These are phyloP conservation scores for Diospyros kaki DNA, from an alignment of 148 eudicot genomes.

Conservation along the genomic window DNA sequence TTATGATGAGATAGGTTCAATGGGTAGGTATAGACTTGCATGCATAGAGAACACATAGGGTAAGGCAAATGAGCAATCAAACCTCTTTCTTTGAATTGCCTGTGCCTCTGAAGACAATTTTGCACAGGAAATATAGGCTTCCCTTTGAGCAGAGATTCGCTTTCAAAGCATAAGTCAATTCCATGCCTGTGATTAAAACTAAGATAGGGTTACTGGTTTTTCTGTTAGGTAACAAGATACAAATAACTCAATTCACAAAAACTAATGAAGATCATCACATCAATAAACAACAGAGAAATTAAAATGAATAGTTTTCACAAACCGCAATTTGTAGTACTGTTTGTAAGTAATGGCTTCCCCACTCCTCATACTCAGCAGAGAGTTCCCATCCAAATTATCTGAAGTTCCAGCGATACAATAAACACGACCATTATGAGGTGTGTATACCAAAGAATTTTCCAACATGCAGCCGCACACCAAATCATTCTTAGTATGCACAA, in stretches of 20 bases:
- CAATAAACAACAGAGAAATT: not conserved
- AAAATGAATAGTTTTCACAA: conserved; percentile 6
- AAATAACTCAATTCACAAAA: no score
- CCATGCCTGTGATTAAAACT: conserved; percentile 46
- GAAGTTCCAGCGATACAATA: conserved; percentile 50
- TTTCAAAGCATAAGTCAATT: conserved; percentile 46
- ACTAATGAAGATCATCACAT: not conserved
- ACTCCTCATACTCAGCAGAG: conserved; percentile 25
- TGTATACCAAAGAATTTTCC: conserved; percentile 61
- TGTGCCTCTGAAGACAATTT: conserved; percentile 48
- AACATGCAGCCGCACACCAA: conserved; percentile 40
- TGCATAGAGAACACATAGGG: not conserved
- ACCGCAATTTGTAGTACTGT: conserved; percentile 50
- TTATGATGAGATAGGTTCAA: not conserved
- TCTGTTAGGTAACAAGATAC: not conserved
- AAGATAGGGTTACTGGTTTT: not conserved
- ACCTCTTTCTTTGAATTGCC: conserved; percentile 53
- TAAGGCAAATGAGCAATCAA: not conserved
- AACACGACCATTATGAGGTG: conserved; percentile 66
- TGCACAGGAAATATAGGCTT: conserved; percentile 46
- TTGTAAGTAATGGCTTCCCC: conserved; percentile 49
- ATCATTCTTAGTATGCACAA: conserved; percentile 42
- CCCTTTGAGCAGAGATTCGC: conserved; percentile 49
- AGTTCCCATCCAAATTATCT: conserved; percentile 46
- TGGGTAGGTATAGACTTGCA: not conserved